phyloP scores from a whole-genome alignment of 2,329 filamentous ascomycete genomes.

The Pyricularia sp. region DNA sequence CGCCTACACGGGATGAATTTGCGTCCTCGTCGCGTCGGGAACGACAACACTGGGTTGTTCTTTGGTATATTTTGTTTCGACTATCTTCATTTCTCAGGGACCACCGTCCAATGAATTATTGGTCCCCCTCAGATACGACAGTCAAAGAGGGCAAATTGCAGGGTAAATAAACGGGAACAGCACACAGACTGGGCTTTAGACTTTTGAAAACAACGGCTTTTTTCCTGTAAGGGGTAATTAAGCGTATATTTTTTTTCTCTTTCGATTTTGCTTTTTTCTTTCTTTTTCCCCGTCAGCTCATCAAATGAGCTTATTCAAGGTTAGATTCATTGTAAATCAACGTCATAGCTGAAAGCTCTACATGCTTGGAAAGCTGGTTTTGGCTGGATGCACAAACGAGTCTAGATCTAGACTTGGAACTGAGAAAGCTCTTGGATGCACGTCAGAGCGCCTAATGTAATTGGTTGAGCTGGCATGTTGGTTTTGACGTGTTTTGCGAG shows the following conservation, averaged over 20 bases:
- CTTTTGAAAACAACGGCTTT: no score
- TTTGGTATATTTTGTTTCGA: background rate
- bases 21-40: background rate
- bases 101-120: background rate
- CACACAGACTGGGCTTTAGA: background rate
- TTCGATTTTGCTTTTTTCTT: background rate
- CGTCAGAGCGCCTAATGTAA: background rate
- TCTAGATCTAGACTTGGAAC: background rate
- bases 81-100: background rate
- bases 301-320: background rate
- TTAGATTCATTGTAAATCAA: background rate
- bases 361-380: background rate
- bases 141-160: background rate
- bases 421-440: background rate
- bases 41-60: background rate
- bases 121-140: background rate
- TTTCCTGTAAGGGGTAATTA: background rate
- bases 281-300: background rate
- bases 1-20: no score
- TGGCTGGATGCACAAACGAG: background rate
- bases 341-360: background rate
- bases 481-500: background rate
- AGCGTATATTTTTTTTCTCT: no score
- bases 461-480: background rate
- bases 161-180: background rate